phyloP scores from a whole-genome alignment of 1,139 yeast genomes.

The Pichia sp. region DNA sequence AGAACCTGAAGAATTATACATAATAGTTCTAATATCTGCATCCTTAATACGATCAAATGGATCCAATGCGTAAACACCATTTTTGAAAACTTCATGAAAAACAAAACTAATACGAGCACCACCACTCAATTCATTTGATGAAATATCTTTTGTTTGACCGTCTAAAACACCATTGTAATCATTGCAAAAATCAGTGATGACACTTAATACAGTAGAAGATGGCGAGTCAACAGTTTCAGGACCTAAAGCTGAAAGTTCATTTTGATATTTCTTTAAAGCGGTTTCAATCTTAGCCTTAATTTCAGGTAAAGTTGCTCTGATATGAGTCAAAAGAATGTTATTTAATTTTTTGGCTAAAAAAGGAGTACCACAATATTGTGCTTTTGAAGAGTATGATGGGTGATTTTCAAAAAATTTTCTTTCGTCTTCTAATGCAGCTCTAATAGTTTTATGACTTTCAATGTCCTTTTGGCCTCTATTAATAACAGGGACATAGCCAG shows the following conservation, averaged over 20 bases:
- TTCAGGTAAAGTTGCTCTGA: constrained; percentile 89
- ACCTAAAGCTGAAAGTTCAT: constrained; percentile 69
- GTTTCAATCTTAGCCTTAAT: constrained; percentile 86
- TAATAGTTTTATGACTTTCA: constrained; percentile 76
- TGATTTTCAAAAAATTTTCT: constrained; percentile 68
- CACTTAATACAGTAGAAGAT: constrained; percentile 79
- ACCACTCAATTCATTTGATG: constrained; percentile 81
- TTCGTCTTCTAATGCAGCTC: constrained; percentile 83
- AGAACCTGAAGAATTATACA: constrained; percentile 94
- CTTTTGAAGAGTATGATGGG: constrained; percentile 74
- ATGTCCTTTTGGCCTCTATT: constrained; percentile 98
- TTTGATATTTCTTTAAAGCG: constrained; percentile 73
- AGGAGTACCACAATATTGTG: constrained; percentile 87
- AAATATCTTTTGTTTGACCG: constrained; percentile 88
- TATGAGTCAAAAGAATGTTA: constrained; percentile 84
- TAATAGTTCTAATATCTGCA: constrained; percentile 93
- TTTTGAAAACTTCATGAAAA: constrained; percentile 91
- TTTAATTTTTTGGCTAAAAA: constrained; percentile 90
- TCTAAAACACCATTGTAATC: constrained; percentile 88
- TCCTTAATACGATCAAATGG: constrained; percentile 98
- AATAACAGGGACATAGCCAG: constrained; percentile 95
- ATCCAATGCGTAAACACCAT: constrained; percentile 87
- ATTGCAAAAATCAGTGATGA: constrained; percentile 87
- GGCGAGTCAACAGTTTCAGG: constrained; percentile 87
- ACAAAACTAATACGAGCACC: constrained; percentile 98